Percentiles rank a stretch among this genome's conserved stretches.
These are phyloP conservation scores for Boletus semigastroideus DNA, from an alignment of 1,284 basidiomycete genomes.

Conservation along the genomic window DNA sequence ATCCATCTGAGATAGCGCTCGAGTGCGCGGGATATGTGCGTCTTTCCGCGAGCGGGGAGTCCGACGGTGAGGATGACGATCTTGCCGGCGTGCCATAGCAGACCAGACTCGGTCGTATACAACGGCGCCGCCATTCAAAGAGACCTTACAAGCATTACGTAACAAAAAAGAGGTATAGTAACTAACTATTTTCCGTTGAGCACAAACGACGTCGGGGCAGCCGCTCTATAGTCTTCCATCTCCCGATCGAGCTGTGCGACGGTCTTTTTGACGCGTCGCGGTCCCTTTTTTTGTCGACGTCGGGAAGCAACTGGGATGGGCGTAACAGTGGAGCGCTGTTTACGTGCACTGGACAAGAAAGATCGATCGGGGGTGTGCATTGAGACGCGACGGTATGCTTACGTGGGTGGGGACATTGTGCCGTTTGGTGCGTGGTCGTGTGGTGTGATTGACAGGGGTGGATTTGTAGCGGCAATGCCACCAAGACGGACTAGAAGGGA, in stretches of 20 bases:
- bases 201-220: conserved; percentile 2
- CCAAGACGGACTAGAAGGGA: conserved; percentile 40
- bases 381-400: conserved; percentile 4
- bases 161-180: conserved; percentile 16
- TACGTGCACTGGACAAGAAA: conserved; percentile 18
- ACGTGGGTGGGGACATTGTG: conserved; percentile 10
- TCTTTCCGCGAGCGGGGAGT: conserved; percentile 92
- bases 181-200: conserved; percentile 13
- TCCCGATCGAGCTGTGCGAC: conserved; percentile 59
- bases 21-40: conserved; percentile 92
- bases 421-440: conserved; percentile 18
- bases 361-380: background rate
- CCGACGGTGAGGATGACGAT: conserved; percentile 92
- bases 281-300: conserved; percentile 56
- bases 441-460: conserved; percentile 6
- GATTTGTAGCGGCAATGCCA: conserved; percentile 8
- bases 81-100: conserved; percentile 93
- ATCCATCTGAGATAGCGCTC: conserved; percentile 98
- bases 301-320: conserved; percentile 19
- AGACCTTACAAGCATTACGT: conserved; percentile 20
- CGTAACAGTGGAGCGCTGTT: conserved; percentile 16
- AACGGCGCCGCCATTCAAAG: conserved; percentile 78
- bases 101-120: conserved; percentile 80
- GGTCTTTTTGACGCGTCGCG: conserved; percentile 61
- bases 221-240: conserved; percentile 80